These are phyloP conservation scores for Skeletonema marinoi DNA, from an alignment of 108 stramenopile genomes.

Conservation along the genomic window DNA sequence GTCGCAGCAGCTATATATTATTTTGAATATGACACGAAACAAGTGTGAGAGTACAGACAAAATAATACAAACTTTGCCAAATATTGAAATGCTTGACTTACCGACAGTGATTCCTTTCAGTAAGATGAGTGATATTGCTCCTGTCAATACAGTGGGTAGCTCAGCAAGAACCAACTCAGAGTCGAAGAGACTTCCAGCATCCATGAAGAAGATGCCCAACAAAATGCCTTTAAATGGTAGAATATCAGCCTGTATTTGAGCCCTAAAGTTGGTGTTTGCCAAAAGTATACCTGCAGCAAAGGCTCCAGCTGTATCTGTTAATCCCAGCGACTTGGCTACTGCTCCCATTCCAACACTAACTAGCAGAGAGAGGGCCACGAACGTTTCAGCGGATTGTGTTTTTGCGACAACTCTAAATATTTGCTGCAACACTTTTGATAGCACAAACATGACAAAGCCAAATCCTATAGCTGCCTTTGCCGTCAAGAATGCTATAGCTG, in stretches of 20 bases:
- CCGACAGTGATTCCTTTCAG: constrained; percentile 51
- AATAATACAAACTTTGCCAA: not conserved
- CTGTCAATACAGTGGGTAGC: constrained; percentile 60
- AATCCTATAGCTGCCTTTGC: constrained; percentile 76
- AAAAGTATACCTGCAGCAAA: constrained; percentile 85
- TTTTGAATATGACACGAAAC: not conserved
- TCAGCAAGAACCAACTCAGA: constrained; percentile 53
- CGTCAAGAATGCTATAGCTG: constrained; percentile 62
- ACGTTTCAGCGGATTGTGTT: constrained; percentile 71
- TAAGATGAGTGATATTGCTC: constrained; percentile 50
- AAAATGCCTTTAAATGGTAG: constrained; percentile 78
- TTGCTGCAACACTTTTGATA: constrained; percentile 47
- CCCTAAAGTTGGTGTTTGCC: constrained; percentile 74
- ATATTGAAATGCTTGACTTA: not conserved
- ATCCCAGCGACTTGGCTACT: constrained; percentile 60
- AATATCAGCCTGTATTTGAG: constrained; percentile 82
- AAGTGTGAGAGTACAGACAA: not conserved
- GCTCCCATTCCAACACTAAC: constrained; percentile 74
- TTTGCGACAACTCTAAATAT: constrained; percentile 61
- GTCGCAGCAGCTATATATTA: constrained; percentile 40
- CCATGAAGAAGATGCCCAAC: constrained; percentile 81
- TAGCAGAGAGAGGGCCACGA: constrained; percentile 69
- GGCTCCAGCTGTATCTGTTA: constrained; percentile 77
- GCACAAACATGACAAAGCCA: constrained; percentile 58
- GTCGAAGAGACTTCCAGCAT: constrained; percentile 72